phyloP scores from a whole-genome alignment of 352 stramenopile species.

The Phytopythium helicoides region DNA sequence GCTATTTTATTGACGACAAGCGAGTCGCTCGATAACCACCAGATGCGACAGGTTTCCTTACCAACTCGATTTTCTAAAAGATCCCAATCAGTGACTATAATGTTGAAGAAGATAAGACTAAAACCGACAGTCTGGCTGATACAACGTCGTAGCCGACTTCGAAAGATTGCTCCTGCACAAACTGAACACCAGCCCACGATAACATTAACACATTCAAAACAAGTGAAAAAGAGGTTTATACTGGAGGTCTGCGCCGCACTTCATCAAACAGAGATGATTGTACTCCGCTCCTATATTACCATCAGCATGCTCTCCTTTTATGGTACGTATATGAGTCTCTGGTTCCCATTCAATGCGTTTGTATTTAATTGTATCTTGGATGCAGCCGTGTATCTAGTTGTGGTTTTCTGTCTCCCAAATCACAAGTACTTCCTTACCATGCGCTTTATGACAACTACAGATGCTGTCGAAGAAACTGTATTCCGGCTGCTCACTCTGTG shows the following conservation, averaged over 20 bases:
- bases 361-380: neutral
- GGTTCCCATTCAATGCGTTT: neutral
- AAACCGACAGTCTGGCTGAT: neutral
- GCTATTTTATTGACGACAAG: neutral
- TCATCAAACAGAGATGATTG: constrained; percentile 27
- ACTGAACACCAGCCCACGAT: too few relatives aligned
- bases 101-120: constrained; percentile 9
- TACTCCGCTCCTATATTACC: constrained; percentile 32
- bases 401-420: constrained; percentile 22
- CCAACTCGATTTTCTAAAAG: neutral
- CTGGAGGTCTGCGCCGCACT: constrained; percentile 10
- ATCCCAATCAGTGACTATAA: neutral
- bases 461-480: constrained; percentile 6
- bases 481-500: constrained; percentile 11
- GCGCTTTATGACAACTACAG: constrained; percentile 10
- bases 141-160: too few relatives aligned
- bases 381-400: constrained; percentile 15
- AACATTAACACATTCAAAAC: constrained; percentile 12
- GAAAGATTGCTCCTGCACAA: too few relatives aligned
- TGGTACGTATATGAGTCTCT: constrained; percentile 7
- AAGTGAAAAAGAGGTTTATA: constrained; percentile 8
- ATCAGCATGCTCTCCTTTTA: constrained; percentile 28
- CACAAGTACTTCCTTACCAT: constrained; percentile 22
- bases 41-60: neutral
- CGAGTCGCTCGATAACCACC: neutral